Conservation (phyloP, 345 rosid genomes). For the Pelargonium nanum region DNA sequence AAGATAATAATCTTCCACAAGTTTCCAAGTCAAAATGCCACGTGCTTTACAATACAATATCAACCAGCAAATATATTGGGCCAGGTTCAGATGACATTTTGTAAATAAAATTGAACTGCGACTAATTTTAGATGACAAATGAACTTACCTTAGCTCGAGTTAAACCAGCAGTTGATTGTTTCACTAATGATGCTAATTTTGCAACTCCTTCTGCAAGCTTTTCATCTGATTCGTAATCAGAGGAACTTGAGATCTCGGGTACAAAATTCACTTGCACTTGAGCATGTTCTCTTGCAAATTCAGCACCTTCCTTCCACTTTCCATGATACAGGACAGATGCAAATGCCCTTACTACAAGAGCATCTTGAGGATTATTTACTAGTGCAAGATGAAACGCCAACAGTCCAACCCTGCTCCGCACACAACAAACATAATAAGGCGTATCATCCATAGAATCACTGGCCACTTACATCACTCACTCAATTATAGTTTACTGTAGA, state of each 20-base stretch:
- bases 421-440: not conserved
- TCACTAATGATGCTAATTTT: conserved; percentile 39
- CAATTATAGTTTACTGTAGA: not conserved
- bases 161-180: conserved; percentile 35
- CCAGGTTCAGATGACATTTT: not conserved
- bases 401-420: conserved; percentile 55
- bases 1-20: too few species aligned
- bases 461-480: not conserved
- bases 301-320: conserved; percentile 54
- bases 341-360: conserved; percentile 47
- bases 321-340: conserved; percentile 68
- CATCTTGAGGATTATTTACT: conserved; percentile 65
- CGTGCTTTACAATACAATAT: not conserved
- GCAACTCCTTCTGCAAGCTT: conserved; percentile 50
- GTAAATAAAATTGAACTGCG: not conserved
- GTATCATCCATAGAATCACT: not conserved
- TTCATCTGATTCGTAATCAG: conserved; percentile 38
- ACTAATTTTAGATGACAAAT: not conserved
- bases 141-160: conserved; percentile 16
- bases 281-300: conserved; percentile 46
- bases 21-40: not conserved
- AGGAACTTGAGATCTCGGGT: conserved; percentile 55
- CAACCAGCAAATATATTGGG: not conserved
- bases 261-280: conserved; percentile 21
- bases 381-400: conserved; percentile 82